Evolutionary conservation across 352 stramenopile genomes (phyloP).

Genomic region (Halophytophthora batemanensis): DNA sequence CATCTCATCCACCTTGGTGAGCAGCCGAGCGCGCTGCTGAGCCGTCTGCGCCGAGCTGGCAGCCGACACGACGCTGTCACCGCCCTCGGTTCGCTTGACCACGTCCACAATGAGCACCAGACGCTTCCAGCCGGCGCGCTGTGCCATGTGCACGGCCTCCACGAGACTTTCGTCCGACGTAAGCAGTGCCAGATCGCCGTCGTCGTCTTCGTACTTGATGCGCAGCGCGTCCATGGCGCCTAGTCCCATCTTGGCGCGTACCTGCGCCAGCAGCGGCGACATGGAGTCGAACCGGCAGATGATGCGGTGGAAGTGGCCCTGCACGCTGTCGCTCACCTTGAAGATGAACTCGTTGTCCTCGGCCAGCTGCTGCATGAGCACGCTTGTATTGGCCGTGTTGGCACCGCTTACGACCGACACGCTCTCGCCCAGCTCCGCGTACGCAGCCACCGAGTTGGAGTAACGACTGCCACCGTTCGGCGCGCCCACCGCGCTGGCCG

Average conservation of each 20-base stretch:
- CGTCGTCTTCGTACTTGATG: constrained; percentile 88
- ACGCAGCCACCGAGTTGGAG: constrained; percentile 57
- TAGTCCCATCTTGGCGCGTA: constrained; percentile 79
- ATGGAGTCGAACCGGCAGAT: constrained; percentile 78
- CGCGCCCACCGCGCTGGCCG: constrained; percentile 32
- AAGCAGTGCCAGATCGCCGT: constrained; percentile 81
- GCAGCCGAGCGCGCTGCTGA: constrained; percentile 44
- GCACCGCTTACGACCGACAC: constrained; percentile 83
- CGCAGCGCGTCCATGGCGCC: constrained; percentile 54
- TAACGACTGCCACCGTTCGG: constrained; percentile 34
- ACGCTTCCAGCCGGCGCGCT: constrained; percentile 80
- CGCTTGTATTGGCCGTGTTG: constrained; percentile 72
- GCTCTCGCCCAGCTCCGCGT: constrained; percentile 82
- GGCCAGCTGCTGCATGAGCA: constrained; percentile 59
- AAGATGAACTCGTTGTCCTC: constrained; percentile 83
- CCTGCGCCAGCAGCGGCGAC: constrained; percentile 65
- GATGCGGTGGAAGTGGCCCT: constrained; percentile 85
- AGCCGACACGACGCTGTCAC: constrained; percentile 32
- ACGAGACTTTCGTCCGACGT: constrained; percentile 84
- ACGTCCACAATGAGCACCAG: constrained; percentile 83
- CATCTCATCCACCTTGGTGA: constrained; percentile 83
- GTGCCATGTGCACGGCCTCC: constrained; percentile 85
- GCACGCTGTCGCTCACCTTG: constrained; percentile 80
- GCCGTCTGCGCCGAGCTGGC: constrained; percentile 22
- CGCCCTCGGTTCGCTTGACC: constrained; percentile 41